Base-by-base conservation (phyloP, 805 yeast species). In the Kodamaea fukazawae region DNA sequence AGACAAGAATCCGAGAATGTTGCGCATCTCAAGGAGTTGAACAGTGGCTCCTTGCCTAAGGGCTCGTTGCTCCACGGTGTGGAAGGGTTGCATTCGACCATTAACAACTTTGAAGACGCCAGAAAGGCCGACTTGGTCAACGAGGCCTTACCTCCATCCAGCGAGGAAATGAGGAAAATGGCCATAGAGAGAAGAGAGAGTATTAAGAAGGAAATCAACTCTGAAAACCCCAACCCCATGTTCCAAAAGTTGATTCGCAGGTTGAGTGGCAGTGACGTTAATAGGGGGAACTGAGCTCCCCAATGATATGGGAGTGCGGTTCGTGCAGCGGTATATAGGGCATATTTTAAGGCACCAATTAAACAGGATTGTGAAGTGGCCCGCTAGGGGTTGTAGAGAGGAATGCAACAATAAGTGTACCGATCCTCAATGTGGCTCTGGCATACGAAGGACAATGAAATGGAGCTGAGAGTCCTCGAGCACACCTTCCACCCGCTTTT, bases 1-100 rank as follows among this genome's bases (percentile, higher is more conserved):
- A 76, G 97, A 49, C 89, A 87, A 57, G 96, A 91, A 55, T 76
- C 90, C 34, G 97, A 87, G 60, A 80, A 79, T 49, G 93, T 91
- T 36, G 81, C 83, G 36, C 87, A 83, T 54, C 71, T 91, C 53
- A 87, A 88, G 64, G 71, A 73, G 12, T 70, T 79, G 47, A 74
- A 83, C 45, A 81, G 88, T 34, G 91, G 93, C n/a, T 70, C 68
- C 8, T 68, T 91, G 48, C 98, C 98, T 9, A 81, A 83, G 54
- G 96, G 96, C 15, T 79, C 95, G 4, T 70, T 91, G 39, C 71
- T 88, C 53, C 81, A 86, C 48, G 97, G 97, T 4, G 63, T 83
- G 12, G 89, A 86, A 48, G 93, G 91, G 25, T 75, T 91, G 48
- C 76, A 79, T 47, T 74, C 73, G 37, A 79, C 86, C 4, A 75